Conservation (phyloP, 2,329 filamentous ascomycete genomes). For the Lasiodiplodia sp. region DNA sequence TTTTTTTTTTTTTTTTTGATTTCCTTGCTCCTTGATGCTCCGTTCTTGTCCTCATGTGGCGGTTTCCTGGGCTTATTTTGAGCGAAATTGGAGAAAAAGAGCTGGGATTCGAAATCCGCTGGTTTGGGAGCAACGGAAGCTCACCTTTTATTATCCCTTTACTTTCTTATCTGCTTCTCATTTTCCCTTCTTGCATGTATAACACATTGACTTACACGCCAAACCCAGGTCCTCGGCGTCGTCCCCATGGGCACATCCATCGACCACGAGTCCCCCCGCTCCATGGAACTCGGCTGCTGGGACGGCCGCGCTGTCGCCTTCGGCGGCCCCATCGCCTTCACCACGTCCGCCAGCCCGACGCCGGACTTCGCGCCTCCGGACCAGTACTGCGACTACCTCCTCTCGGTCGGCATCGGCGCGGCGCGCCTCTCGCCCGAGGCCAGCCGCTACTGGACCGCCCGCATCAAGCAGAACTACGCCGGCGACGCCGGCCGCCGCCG, state of each 20-base stretch:
- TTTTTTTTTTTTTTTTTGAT: not conserved
- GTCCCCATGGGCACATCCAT: slow-evolving; percentile 62
- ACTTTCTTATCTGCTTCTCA: too few species aligned
- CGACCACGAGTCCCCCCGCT: slow-evolving; percentile 57
- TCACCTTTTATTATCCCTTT: too few species aligned
- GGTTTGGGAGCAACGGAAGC: fast-evolving
- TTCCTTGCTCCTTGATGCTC: not conserved
- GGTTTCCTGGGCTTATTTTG: too few species aligned
- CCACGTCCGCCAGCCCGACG: slow-evolving; percentile 49
- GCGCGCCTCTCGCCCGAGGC: slow-evolving; percentile 43
- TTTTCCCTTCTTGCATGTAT: not conserved
- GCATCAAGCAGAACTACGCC: slow-evolving; percentile 54
- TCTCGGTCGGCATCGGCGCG: slow-evolving; percentile 57
- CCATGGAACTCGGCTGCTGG: slow-evolving; percentile 58
- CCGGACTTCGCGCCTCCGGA: slow-evolving; percentile 53
- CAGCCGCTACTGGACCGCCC: slow-evolving; percentile 54
- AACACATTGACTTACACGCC: not conserved
- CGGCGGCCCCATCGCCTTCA: slow-evolving; percentile 41
- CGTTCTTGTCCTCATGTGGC: too few species aligned
- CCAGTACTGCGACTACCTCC: slow-evolving; percentile 55
- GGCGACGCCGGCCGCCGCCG: slow-evolving; percentile 59
- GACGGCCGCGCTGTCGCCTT: slow-evolving; percentile 42
- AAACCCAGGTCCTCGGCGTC: slow-evolving; percentile 57
- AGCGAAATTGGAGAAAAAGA: not conserved
- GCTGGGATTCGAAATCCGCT: not conserved